phyloP scores from a whole-genome alignment of 306 rosid genomes.

The Nissolia schottii region DNA sequence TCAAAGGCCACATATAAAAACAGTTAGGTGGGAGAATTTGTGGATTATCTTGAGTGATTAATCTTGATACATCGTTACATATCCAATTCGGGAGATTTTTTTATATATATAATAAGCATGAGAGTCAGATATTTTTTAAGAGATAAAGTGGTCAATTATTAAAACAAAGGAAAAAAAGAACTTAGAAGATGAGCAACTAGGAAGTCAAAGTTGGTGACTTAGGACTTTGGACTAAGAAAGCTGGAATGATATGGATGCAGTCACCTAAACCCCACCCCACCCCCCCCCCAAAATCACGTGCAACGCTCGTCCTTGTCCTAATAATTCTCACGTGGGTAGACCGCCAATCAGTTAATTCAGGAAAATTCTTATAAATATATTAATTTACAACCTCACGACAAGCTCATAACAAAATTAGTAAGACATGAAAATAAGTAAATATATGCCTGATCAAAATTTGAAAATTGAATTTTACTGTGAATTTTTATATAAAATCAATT shows the following conservation, averaged over 20 bases:
- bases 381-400: too few species aligned
- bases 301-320: neutral
- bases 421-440: too few species aligned
- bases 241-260: neutral
- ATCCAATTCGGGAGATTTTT: too few species aligned
- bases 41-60: neutral
- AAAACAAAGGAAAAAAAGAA: neutral
- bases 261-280: conserved; percentile 19
- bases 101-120: too few species aligned
- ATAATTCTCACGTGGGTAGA: neutral
- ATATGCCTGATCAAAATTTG: too few species aligned
- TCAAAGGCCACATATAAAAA: neutral
- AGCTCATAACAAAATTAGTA: too few species aligned
- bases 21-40: neutral
- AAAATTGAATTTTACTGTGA: too few species aligned
- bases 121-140: too few species aligned
- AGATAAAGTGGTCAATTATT: neutral
- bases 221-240: neutral
- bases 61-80: too few species aligned
- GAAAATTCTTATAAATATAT: too few species aligned
- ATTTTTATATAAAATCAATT: too few species aligned
- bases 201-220: conserved; percentile 12
- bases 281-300: too few species aligned
- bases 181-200: neutral
- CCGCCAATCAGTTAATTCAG: neutral